phyloP scores from a whole-genome alignment of 169 alveolate genomes.

The Plasmodium vivax region DNA sequence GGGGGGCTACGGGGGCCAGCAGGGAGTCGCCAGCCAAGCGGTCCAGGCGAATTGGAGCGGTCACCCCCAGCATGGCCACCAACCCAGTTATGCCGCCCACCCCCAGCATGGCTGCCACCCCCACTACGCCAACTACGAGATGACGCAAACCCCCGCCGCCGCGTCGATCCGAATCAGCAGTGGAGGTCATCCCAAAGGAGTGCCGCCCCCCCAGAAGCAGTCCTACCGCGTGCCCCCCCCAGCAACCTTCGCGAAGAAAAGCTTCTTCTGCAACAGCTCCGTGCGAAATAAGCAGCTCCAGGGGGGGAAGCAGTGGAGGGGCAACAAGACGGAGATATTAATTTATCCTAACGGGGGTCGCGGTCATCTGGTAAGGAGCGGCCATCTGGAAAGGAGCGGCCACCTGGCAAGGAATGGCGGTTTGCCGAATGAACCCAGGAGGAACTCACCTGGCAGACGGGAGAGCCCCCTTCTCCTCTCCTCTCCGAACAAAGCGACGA shows the following conservation, averaged over 20 bases:
- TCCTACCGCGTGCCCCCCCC: not conserved
- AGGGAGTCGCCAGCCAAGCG: not conserved
- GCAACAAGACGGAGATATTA: conserved; percentile 25
- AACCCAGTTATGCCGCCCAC: no score
- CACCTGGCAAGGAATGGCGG: not conserved
- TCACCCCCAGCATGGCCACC: not conserved
- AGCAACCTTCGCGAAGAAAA: conserved; percentile 3
- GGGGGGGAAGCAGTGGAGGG: not conserved
- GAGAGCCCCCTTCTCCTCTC: not conserved
- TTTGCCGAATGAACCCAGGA: not conserved
- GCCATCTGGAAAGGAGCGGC: no score
- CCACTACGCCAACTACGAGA: not conserved
- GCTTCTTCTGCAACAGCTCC: conserved; percentile 31
- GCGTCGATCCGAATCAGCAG: not conserved
- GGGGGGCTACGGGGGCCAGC: not conserved
- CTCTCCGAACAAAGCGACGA: not conserved
- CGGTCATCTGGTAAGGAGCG: no score
- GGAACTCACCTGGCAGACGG: not conserved
- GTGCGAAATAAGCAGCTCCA: not conserved
- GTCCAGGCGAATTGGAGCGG: not conserved
- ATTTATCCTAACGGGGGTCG: conserved; percentile 6
- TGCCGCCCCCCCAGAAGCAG: not conserved
- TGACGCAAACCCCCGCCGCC: not conserved
- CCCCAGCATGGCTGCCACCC: no score
- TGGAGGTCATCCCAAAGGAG: not conserved